These are phyloP conservation scores for Leishmania aethiopica DNA, from an alignment of 208 protist species.

Conservation along the genomic window DNA sequence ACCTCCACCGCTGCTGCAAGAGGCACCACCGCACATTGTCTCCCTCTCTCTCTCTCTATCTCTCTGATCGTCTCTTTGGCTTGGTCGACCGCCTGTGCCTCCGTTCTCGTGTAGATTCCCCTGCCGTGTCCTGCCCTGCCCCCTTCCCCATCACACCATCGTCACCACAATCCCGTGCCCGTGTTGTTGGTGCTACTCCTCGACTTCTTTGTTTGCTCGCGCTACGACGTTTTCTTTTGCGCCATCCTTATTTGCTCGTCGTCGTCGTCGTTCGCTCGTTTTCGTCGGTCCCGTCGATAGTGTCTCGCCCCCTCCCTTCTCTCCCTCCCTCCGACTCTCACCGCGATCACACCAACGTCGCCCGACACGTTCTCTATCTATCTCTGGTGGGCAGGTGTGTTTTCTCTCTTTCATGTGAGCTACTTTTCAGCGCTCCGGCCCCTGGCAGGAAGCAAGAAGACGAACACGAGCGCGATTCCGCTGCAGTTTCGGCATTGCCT, in stretches of 20 bases:
- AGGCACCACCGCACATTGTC: neutral
- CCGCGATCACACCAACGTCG: neutral
- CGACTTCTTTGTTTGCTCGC: neutral
- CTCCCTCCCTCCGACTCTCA: too few species aligned
- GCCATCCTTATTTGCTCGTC: neutral
- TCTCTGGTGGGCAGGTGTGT: neutral
- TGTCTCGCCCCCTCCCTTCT: neutral
- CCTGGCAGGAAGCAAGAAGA: neutral
- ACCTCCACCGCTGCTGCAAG: neutral
- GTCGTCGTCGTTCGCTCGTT: neutral
- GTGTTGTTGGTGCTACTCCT: neutral
- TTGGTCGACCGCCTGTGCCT: neutral
- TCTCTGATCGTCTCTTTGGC: neutral
- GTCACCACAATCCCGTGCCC: neutral
- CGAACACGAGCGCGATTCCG: neutral
- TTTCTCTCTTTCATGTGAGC: neutral
- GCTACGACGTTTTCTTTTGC: neutral
- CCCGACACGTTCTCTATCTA: neutral
- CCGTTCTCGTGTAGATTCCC: neutral
- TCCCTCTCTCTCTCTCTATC: neutral
- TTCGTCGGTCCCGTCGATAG: too few species aligned
- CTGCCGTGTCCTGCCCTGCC: neutral
- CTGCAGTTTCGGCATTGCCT: neutral
- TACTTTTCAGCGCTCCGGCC: neutral
- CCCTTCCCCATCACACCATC: neutral